These are phyloP conservation scores for Moesziomyces globuligerus DNA, from an alignment of 1,284 basidiomycete species.

Conservation along the genomic window DNA sequence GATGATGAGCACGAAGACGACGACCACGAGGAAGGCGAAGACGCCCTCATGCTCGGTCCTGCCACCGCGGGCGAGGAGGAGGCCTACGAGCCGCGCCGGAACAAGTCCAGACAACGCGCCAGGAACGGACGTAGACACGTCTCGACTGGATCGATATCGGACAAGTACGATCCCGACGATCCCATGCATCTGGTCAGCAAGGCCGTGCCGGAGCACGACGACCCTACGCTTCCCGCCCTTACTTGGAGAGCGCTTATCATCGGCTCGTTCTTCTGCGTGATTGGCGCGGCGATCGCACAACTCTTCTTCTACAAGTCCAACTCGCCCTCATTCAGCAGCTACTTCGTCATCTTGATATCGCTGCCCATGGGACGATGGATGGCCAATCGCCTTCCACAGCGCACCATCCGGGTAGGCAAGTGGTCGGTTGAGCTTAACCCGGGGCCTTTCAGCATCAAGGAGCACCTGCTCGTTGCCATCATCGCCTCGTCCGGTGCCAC, in stretches of 20 bases:
- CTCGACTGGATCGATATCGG: constrained; percentile 30
- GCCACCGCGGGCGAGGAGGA: constrained; percentile 31
- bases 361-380: constrained; percentile 70
- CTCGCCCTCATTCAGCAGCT: constrained; percentile 70
- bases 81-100: constrained; percentile 21
- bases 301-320: constrained; percentile 66
- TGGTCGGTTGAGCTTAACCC: constrained; percentile 69
- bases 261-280: constrained; percentile 71
- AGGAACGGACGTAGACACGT: constrained; percentile 17
- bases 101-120: constrained; percentile 17
- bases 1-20: constrained; percentile 31
- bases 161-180: constrained; percentile 60
- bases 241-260: constrained; percentile 71
- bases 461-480: constrained; percentile 69
- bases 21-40: constrained; percentile 29
- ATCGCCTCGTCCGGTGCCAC: constrained; percentile 69
- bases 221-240: constrained; percentile 71
- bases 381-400: constrained; percentile 60
- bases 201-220: constrained; percentile 72
- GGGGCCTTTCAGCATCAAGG: constrained; percentile 70
- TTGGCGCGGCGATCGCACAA: constrained; percentile 69
- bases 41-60: constrained; percentile 49
- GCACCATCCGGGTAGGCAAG: constrained; percentile 61
- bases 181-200: constrained; percentile 55
- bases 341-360: constrained; percentile 71